These are phyloP conservation scores for Hypoxylon lienhwacheense DNA, from an alignment of 495 filamentous ascomycete genomes.

Conservation along the genomic window DNA sequence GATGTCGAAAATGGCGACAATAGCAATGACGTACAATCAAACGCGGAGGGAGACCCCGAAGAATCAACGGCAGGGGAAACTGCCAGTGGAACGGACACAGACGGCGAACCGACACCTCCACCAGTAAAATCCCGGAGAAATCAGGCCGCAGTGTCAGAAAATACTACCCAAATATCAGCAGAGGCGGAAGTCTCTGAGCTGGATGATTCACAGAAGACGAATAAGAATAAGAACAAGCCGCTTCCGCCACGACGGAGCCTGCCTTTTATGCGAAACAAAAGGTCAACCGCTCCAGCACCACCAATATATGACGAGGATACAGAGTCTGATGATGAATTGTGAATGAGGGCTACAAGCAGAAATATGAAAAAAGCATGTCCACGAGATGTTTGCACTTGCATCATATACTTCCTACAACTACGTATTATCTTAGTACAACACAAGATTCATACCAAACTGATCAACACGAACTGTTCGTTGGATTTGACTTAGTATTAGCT, in stretches of 20 bases:
- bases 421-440: not conserved
- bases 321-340: constrained; percentile 50
- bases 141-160: constrained; percentile 15
- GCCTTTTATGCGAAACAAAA: constrained; percentile 40
- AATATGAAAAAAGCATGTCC: constrained; percentile 17
- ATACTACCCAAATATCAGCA: constrained; percentile 24
- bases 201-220: constrained; percentile 9
- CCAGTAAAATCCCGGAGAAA: constrained; percentile 19
- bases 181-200: constrained; percentile 23
- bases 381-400: constrained; percentile 10
- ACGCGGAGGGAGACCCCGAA: constrained; percentile 39
- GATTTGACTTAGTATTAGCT: constrained; percentile 1
- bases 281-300: constrained; percentile 18
- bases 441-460: not conserved
- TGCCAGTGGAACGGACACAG: constrained; percentile 47
- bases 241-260: constrained; percentile 32
- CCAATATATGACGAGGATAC: constrained; percentile 45
- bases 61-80: constrained; percentile 48
- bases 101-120: constrained; percentile 45
- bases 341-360: constrained; percentile 16
- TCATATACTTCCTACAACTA: not conserved
- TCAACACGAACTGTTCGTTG: not conserved
- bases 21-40: constrained; percentile 13
- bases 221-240: constrained; percentile 12
- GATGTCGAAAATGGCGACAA: constrained; percentile 51